Evolutionary conservation across 2,329 filamentous ascomycete genomes (phyloP), one percentile per base, ranked within the genome.

Genomic region (Anthostomella pinea): DNA sequence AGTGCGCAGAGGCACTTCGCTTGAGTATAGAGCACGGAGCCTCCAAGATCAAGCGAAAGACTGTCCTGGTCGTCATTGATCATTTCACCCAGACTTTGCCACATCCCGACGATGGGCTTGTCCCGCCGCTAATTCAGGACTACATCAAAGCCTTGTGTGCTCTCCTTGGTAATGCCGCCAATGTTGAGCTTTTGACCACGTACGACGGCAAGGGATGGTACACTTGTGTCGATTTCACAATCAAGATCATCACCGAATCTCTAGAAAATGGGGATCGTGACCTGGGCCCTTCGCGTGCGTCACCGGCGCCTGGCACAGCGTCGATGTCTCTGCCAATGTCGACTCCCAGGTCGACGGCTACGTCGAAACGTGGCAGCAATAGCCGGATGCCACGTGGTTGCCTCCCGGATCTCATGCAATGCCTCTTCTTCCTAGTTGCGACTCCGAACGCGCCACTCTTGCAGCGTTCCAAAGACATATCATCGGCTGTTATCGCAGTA

Each of bases 41-140:
- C 20, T 65, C 72, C 14, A 82, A 76, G 42, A 63, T 97, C 45
- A 85, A 81, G 53, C 70, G 73, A 41, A 94, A 88, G 59, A 91
- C 89, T 1, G 70, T 91, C n/a, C 76, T 83, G 50, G 79, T 85
- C 5, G 68, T 96, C 11, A 70, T 95, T 46, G 81, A 88, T 46
- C 89, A 95, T 62, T 83, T 97, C 43, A 82, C 79, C 3, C 81
- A 95, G 47, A 79, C 81, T 13, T 69, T 95, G 3, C 77, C 81
- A 2, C 74, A 69, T 11, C 61, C 72, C 1, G 75, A 81, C 35
- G 79, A 79, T 10, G 73, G 69, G 2, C 77, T 84, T 35, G 80
- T 87, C 46, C 72, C 81, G 39, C 82, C 85, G 9, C 70, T 98
- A 5, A 66, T 81, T 16, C 73, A 81, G 31, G 81, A 93, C 54